These are phyloP conservation scores for Laburnicola sp. DNA, from an alignment of 2,329 filamentous ascomycete genomes.

Conservation along the genomic window DNA sequence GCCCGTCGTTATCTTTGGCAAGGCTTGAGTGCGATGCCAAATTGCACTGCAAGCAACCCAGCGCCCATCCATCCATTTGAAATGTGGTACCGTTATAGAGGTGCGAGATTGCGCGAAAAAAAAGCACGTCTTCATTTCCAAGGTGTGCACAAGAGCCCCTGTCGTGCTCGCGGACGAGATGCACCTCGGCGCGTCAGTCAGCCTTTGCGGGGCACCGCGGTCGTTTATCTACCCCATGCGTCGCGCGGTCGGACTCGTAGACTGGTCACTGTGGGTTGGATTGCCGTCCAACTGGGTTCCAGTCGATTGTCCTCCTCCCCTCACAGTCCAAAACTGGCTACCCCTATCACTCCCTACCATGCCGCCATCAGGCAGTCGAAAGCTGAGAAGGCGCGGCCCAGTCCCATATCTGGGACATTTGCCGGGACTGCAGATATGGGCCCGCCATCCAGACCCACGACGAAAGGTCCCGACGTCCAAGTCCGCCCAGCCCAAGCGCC, in stretches of 20 bases:
- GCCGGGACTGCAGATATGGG: constrained; percentile 23
- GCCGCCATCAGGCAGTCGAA: constrained; percentile 21
- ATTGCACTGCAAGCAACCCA: constrained; percentile 11
- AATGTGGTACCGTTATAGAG: too few relatives aligned
- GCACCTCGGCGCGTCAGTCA: constrained; percentile 13
- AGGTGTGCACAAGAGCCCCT: not conserved
- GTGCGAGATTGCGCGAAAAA: too few relatives aligned
- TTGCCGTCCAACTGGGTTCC: constrained; percentile 13
- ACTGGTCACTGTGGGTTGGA: constrained; percentile 17
- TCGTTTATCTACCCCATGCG: constrained; percentile 22
- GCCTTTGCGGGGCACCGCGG: constrained; percentile 16
- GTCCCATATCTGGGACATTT: constrained; percentile 20
- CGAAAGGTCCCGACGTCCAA: constrained; percentile 21
- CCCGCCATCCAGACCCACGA: constrained; percentile 18
- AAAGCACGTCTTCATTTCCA: too few relatives aligned
- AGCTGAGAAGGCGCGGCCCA: constrained; percentile 18
- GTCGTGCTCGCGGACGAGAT: not conserved
- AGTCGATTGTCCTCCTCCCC: constrained; percentile 14
- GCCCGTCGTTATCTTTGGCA: constrained; percentile 9
- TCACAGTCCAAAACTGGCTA: constrained; percentile 17
- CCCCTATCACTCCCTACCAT: constrained; percentile 29
- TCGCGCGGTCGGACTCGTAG: too few relatives aligned
- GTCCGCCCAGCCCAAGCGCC: constrained; percentile 11
- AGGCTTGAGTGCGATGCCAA: constrained; percentile 23
- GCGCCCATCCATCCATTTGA: too few relatives aligned